phyloP scores from a whole-genome alignment of 768 basidiomycete genomes.

The Phanerochaete carnosa region DNA sequence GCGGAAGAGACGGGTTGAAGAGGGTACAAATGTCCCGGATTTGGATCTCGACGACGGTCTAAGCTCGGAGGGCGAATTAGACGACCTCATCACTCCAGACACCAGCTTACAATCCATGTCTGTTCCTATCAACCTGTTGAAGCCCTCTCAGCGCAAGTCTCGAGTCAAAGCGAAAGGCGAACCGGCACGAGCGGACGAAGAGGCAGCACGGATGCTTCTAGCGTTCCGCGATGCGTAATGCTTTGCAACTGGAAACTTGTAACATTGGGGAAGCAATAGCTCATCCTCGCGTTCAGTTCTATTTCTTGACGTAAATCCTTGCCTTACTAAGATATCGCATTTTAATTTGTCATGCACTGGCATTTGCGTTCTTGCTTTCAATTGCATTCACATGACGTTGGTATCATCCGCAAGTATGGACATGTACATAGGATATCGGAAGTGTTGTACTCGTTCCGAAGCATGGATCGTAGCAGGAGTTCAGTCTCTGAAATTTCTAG shows the following conservation, averaged over 20 bases:
- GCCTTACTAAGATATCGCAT: not conserved
- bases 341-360: not conserved
- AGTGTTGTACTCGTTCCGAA: not conserved
- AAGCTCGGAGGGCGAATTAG: constrained; percentile 7
- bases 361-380: not conserved
- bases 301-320: not conserved
- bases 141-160: not conserved
- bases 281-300: not conserved
- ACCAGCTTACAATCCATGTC: constrained; percentile 1
- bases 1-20: not conserved
- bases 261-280: not conserved
- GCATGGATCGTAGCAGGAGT: not conserved
- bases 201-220: constrained; percentile 14
- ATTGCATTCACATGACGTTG: not conserved
- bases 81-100: constrained; percentile 12
- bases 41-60: constrained; percentile 9
- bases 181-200: not conserved
- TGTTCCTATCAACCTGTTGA: not conserved
- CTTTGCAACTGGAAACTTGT: not conserved
- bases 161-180: too few relatives aligned
- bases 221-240: constrained; percentile 7
- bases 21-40: constrained; percentile 8
- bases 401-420: constrained; percentile 1
- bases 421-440: not conserved
- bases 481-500: not conserved